These are phyloP conservation scores for Krasilnikovozyma curviuscula DNA, from an alignment of 768 basidiomycete genomes.

Conservation along the genomic window DNA sequence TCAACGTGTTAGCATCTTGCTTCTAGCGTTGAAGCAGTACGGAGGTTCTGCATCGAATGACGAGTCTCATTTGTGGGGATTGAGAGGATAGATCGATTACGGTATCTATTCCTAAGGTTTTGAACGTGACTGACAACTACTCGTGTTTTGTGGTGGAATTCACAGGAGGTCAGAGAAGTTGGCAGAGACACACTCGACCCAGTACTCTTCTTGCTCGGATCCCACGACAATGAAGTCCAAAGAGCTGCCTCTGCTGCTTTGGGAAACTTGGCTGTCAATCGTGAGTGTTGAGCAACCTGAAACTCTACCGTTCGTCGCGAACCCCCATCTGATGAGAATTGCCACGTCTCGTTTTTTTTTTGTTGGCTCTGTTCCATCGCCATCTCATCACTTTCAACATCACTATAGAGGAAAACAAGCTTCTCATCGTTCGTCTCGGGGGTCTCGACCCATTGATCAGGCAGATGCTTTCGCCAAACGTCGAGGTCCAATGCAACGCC, in stretches of 20 bases:
- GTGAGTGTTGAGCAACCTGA: conserved; percentile 36
- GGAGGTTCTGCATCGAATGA: no score
- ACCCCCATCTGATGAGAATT: background rate
- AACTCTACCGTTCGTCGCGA: background rate
- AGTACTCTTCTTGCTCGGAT: conserved; percentile 86
- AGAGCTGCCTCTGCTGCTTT: conserved; percentile 92
- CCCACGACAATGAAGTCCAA: conserved; percentile 97
- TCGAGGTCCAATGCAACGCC: conserved; percentile 98
- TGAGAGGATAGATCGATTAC: no score
- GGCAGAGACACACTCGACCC: conserved; percentile 94
- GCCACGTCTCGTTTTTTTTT: background rate
- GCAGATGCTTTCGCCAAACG: conserved; percentile 93
- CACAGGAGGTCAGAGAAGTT: conserved; percentile 71
- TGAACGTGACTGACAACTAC: no score
- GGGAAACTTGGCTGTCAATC: conserved; percentile 93
- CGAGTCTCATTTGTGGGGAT: no score
- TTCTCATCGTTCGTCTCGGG: conserved; percentile 92
- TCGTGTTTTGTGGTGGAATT: background rate
- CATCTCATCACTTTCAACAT: no score
- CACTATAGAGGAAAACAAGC: conserved; percentile 99
- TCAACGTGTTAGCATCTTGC: no score
- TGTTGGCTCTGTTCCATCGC: background rate
- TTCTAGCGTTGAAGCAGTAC: no score
- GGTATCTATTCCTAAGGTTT: no score
- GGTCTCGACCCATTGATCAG: conserved; percentile 94